Base-by-base conservation (phyloP, 768 basidiomycete genomes). In the Cystobasidium onofrii region DNA sequence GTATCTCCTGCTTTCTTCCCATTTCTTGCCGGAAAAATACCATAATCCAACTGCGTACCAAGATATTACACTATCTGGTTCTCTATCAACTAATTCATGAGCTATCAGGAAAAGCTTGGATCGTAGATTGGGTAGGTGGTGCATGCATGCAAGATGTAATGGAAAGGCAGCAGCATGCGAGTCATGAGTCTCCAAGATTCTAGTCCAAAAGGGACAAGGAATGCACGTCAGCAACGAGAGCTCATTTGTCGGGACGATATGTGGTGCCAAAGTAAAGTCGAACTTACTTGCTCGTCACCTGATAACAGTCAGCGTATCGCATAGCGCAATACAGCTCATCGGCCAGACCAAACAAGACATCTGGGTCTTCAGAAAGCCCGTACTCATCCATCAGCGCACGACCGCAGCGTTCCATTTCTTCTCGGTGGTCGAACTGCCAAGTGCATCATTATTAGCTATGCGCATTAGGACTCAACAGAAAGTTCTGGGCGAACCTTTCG, bases 21-120 rank as follows among this genome's bases (percentile, higher is more conserved):
- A 99, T 78, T 94, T 91, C 64, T 86, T 86, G 33, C 87, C 87
- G 36, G 88, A 86, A 71, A 95, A 86, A 82, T 99, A 98, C 90
- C 94, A 99, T 25, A 97, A 87, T 0, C 94, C 96, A 27, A 98
- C 96, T 2, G 96, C 92, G 81, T 98, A 99, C 96, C 96, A 99
- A 77, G 91, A 94, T 66, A 91, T 86, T 0, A 92, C 88, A 52
- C 90, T 89, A 79, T 93, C 91, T 0, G 96, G 94, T 79, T 97
- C 94, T 60, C 87, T 87, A 69, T 97, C 91, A 20, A 97, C 93
- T 80, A 99, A 86, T 79, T 96, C 91, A 78, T 98, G 96, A 0
- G 96, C 96, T 44, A 98, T 85, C 75, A 99, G 89, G 83, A 97
- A 99, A 6, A 99, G 86, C 77, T 89, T 89, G 1, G 94, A 93